phyloP scores from a whole-genome alignment of 2,329 filamentous ascomycete species.

The Zymoseptoria passerinii region DNA sequence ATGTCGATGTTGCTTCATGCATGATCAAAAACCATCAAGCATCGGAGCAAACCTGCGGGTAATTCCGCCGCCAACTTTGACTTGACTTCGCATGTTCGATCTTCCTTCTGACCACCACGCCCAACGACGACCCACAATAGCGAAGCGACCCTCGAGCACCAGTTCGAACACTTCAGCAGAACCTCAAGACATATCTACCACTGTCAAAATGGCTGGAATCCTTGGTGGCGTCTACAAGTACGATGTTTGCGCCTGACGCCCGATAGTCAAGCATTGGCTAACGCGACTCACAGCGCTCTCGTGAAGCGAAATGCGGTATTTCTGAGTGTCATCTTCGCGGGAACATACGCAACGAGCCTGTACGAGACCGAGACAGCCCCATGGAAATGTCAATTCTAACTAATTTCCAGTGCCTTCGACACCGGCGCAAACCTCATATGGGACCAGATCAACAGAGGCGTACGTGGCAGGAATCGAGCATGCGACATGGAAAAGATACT shows the following conservation, averaged over 20 bases:
- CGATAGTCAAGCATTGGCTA: constrained; percentile 9
- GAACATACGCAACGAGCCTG: constrained; percentile 90
- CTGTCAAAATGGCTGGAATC: constrained; percentile 51
- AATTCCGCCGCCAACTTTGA: not conserved
- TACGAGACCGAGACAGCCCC: constrained; percentile 38
- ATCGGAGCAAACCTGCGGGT: not conserved
- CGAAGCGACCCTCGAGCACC: not conserved
- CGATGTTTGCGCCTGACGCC: constrained; percentile 20
- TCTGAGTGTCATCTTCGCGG: constrained; percentile 75
- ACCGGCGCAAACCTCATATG: constrained; percentile 73
- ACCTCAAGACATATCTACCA: not conserved
- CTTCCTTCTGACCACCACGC: not conserved
- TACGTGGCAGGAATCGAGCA: constrained; percentile 47
- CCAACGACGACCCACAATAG: not conserved
- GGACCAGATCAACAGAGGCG: constrained; percentile 85
- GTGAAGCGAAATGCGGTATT: constrained; percentile 84
- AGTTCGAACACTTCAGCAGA: not conserved
- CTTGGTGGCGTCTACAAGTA: constrained; percentile 49
- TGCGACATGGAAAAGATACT: constrained; percentile 12
- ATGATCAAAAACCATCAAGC: not conserved
- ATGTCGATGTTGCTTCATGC: not conserved
- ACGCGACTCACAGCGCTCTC: constrained; percentile 54
- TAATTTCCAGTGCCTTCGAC: constrained; percentile 64
- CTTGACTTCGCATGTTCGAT: not conserved
- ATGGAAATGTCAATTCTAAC: constrained; percentile 10